These are phyloP conservation scores for Ogataea methanolica DNA, from an alignment of 805 yeast species.

Conservation along the genomic window DNA sequence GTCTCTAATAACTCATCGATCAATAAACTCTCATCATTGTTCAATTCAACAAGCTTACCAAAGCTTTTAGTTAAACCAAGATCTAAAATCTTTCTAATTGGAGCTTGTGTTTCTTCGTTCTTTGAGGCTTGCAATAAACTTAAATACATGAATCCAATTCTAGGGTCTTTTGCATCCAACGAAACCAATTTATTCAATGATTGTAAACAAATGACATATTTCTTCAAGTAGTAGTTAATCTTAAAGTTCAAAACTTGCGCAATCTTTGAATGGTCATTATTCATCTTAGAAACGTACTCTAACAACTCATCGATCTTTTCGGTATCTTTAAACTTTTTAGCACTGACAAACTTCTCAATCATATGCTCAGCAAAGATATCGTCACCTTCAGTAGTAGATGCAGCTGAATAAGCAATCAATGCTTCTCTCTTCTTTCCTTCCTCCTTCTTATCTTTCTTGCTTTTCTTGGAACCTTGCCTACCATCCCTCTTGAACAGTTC, in stretches of 20 bases:
- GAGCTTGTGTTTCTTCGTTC: constrained; percentile 10
- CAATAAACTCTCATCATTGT: constrained; percentile 8
- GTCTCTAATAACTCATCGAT: constrained; percentile 8
- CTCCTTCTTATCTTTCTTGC: constrained; percentile 53
- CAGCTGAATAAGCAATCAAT: constrained; percentile 39
- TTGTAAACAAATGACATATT: constrained; percentile 42
- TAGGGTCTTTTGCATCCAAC: constrained; percentile 13
- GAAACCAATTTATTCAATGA: constrained; percentile 32
- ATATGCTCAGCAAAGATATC: constrained; percentile 56
- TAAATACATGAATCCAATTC: constrained; percentile 18
- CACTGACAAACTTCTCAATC: constrained; percentile 22
- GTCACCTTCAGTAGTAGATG: constrained; percentile 36
- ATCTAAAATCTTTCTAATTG: constrained; percentile 23
- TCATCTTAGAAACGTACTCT: constrained; percentile 31
- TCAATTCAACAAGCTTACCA: constrained; percentile 6
- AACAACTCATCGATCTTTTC: constrained; percentile 35
- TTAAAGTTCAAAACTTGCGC: constrained; percentile 23
- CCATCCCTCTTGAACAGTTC: constrained; percentile 15
- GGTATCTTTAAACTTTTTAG: constrained; percentile 29
- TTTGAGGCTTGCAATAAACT: constrained; percentile 8
- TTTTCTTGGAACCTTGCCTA: constrained; percentile 17
- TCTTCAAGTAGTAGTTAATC: constrained; percentile 35
- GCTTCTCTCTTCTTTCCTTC: constrained; percentile 52
- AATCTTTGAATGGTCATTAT: constrained; percentile 40
- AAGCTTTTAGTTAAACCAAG: constrained; percentile 21